A percentile compares a stretch with the other conserved stretches of the same genome.
These are phyloP conservation scores for Plasmopara muralis DNA, from an alignment of 352 stramenopile genomes.

Conservation along the genomic window DNA sequence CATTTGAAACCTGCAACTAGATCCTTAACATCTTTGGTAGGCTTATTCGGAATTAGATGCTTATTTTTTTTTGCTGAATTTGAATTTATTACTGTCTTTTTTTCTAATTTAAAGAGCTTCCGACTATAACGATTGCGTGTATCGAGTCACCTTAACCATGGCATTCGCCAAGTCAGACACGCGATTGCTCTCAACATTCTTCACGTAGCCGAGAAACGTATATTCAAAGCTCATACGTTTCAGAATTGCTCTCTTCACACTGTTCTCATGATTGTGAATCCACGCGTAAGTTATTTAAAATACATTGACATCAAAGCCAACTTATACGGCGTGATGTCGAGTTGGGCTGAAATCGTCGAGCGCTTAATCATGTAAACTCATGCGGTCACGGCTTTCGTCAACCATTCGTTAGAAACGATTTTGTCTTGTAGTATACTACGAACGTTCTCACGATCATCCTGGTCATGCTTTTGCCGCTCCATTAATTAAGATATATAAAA, in stretches of 20 bases:
- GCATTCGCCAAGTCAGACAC: constrained; percentile 2
- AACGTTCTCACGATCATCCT: no score
- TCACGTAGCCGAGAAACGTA: constrained; percentile 5
- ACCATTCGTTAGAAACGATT: neutral
- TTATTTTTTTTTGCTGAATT: no score
- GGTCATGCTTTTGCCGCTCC: neutral
- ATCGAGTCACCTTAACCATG: constrained; percentile 7
- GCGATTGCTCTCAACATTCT: constrained; percentile 2
- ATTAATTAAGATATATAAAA: neutral
- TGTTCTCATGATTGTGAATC: constrained; percentile 1
- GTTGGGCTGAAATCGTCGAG: neutral
- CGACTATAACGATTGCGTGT: neutral
- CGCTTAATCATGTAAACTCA: neutral
- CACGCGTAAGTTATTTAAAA: neutral
- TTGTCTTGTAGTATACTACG: no score
- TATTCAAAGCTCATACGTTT: constrained; percentile 3
- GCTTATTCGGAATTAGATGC: neutral
- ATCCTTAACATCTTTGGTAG: neutral
- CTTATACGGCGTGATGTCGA: neutral
- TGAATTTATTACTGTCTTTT: neutral
- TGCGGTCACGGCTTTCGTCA: neutral
- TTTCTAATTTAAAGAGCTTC: neutral
- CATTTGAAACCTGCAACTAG: neutral
- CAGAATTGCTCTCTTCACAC: constrained; percentile 4
- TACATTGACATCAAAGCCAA: neutral